Percentiles rank a stretch among this genome's conserved stretches.
phyloP scores from a whole-genome alignment of 495 filamentous ascomycete genomes.

The Penicillium daleae region DNA sequence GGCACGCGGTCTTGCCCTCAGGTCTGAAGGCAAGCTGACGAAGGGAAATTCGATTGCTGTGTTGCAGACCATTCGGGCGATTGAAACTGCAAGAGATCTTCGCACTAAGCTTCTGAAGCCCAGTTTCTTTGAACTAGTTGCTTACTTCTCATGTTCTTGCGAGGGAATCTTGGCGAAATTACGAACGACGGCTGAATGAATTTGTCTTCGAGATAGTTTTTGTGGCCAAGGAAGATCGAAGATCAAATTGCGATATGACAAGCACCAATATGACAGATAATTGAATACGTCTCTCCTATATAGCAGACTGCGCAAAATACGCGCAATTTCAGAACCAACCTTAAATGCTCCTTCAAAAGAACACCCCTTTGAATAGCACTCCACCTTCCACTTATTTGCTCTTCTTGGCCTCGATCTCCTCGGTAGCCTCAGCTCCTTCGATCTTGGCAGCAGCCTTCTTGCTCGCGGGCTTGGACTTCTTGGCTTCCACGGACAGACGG shows the following conservation, averaged over 20 bases:
- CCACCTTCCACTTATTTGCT: conserved; percentile 17
- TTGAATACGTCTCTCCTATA: not conserved
- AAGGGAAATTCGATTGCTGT: too few relatives aligned
- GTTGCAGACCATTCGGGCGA: too few relatives aligned
- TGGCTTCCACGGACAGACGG: conserved; percentile 51
- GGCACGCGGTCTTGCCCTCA: not conserved
- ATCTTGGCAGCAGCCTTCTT: conserved; percentile 27
- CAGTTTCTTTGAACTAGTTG: too few relatives aligned
- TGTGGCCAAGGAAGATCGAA: not conserved
- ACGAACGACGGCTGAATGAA: not conserved
- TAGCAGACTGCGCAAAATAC: not conserved
- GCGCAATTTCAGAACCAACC: not conserved
- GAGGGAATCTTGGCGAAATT: not conserved
- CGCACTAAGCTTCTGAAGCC: too few relatives aligned
- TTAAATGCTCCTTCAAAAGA: not conserved
- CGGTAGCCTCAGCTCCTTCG: conserved; percentile 14
- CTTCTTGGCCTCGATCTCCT: conserved; percentile 28
- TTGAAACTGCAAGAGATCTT: too few relatives aligned
- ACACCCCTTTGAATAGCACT: not conserved
- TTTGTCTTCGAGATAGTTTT: not conserved
- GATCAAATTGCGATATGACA: conserved; percentile 1
- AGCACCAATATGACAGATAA: not conserved
- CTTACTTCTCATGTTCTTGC: too few relatives aligned
- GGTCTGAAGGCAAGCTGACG: not conserved
- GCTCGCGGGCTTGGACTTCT: conserved; percentile 31